Evolutionary conservation across 805 yeast genomes (phyloP), one percentile per base, ranked within the genome.

Genomic region (Ogataea wickerhamii): DNA sequence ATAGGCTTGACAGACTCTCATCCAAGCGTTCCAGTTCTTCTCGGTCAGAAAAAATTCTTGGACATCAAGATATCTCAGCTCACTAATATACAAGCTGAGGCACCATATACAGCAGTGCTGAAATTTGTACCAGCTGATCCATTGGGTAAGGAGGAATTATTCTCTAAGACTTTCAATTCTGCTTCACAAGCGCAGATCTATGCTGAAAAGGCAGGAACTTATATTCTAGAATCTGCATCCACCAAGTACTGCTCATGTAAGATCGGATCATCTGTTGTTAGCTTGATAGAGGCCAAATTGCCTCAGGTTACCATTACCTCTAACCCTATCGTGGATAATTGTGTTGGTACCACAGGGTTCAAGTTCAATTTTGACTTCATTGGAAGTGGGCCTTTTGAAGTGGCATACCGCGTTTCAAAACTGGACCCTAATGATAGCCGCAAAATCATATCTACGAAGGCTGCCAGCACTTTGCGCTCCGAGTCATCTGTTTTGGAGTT

Each of bases 311-410:
- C 55, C 2, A 68, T 76, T 12, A 31, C 48, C 2, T 77, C 87
- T 1, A 67, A 67, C 11, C 78, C 91, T 3, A 77, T 91, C 2
- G 68, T 78, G 18, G 98, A 91, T 52, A 76, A 82, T 34, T 93
- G 99, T 65, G 84, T 93, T 21, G 98, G 98, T 0, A 87, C 88
- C 31, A 80, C 87, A 6, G 98, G 97, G 0, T 76, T 70, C 49
- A 67, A 67, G 18, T 78, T 88, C 42, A 69, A 72, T 22, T 87
- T 87, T 44, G 85, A 81, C 35, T 68, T 89, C 41, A 61, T 71
- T 4, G 98, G 98, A 13, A 75, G 80, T 20, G 84, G 95, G 0
- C 97, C 98, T 1, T 93, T 83, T 63, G 71, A 71, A 38, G 70
- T 87, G 18, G 73, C 70, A 28, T 80, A 82, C 43, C 71, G 73